Evolutionary conservation across 2,329 filamentous ascomycete genomes (phyloP).

Genomic region (Onygenales sp.): DNA sequence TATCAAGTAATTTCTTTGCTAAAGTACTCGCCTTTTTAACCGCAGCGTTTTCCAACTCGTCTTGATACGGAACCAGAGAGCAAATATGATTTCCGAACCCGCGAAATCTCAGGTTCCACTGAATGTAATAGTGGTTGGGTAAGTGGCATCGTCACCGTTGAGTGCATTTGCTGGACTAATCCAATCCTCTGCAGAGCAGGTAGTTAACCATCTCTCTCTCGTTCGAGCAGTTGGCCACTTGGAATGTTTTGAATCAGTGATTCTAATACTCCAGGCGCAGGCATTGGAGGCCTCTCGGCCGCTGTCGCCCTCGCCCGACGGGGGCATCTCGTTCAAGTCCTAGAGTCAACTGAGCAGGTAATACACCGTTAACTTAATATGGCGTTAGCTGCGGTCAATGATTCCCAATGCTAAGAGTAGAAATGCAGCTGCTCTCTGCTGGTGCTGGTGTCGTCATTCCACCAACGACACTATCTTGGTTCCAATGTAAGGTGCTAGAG

Average conservation of each 20-base stretch:
- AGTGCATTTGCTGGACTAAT: neutral
- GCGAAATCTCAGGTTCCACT: neutral
- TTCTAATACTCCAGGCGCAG: neutral
- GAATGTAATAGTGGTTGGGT: neutral
- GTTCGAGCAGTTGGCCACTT: neutral
- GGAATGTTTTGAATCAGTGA: neutral
- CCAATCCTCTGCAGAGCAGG: neutral
- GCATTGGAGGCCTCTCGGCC: neutral
- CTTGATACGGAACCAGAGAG: neutral
- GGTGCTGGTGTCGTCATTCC: constrained; percentile 78
- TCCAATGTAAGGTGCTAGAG: constrained; percentile 55
- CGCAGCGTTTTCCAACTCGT: neutral
- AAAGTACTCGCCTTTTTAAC: neutral
- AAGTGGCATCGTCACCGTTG: neutral
- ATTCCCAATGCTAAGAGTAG: neutral
- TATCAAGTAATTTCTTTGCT: too few species aligned
- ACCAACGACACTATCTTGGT: constrained; percentile 70
- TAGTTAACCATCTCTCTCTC: neutral
- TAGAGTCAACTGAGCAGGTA: neutral
- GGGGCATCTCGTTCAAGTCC: neutral
- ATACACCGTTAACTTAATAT: too few species aligned
- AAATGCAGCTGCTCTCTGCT: constrained; percentile 31
- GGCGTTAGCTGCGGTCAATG: too few species aligned
- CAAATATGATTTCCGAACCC: neutral
- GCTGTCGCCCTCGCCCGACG: neutral